A percentile compares a stretch with the other conserved stretches of the same genome.
phyloP scores from a whole-genome alignment of 2,329 filamentous ascomycete species.

The Ascochyta clinopodiicola region DNA sequence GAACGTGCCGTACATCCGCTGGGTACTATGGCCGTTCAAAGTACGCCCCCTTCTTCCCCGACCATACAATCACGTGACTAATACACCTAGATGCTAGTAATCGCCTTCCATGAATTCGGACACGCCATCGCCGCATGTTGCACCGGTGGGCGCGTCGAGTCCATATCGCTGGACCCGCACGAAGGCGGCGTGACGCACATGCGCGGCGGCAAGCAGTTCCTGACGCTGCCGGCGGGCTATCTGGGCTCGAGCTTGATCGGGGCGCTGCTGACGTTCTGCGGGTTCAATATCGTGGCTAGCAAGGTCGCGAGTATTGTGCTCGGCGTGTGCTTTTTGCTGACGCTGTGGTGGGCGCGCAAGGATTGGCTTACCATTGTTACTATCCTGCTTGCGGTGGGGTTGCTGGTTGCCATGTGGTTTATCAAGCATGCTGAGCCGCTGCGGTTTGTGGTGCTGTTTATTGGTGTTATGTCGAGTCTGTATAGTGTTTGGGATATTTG shows the following conservation, averaged over 20 bases:
- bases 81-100: conserved; percentile 72
- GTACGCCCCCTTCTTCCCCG: conserved; percentile 47
- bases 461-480: conserved; percentile 80
- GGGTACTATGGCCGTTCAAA: conserved; percentile 82
- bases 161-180: conserved; percentile 75
- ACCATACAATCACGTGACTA: background rate
- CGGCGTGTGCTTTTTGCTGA: conserved; percentile 77
- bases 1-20: conserved; percentile 79
- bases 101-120: conserved; percentile 81
- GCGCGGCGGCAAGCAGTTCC: conserved; percentile 71
- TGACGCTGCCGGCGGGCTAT: conserved; percentile 80
- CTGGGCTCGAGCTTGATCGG: conserved; percentile 79
- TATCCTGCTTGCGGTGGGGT: conserved; percentile 70
- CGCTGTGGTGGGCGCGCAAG: conserved; percentile 79
- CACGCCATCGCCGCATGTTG: conserved; percentile 76
- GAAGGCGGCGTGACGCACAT: conserved; percentile 82
- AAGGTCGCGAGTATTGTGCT: conserved; percentile 79
- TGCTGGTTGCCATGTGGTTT: conserved; percentile 80
- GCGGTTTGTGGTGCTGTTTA: conserved; percentile 78
- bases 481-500: conserved; percentile 88
- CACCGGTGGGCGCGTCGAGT: conserved; percentile 76
- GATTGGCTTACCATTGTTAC: conserved; percentile 81
- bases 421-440: conserved; percentile 77
- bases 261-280: conserved; percentile 77
- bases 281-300: conserved; percentile 80